Conservation (phyloP, 805 yeast genomes). For the Sugiyamaella floridensis region DNA sequence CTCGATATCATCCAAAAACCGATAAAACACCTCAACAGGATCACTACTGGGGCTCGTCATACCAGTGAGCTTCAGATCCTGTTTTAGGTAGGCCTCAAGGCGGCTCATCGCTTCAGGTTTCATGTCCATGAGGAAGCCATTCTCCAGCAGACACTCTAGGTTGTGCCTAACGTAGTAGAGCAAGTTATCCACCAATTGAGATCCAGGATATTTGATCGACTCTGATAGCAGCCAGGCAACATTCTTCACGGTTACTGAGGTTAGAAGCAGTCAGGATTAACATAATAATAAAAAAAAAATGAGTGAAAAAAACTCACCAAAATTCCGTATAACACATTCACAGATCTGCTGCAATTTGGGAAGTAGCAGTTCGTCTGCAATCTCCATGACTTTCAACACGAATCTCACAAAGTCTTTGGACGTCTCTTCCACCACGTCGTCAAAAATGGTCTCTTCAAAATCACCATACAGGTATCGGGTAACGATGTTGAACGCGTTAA, state of each 20-base stretch:
- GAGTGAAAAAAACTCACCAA: conserved; percentile 51
- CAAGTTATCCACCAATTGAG: conserved; percentile 52
- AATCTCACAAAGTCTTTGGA: conserved; percentile 43
- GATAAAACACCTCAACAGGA: conserved; percentile 4
- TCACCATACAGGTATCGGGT: conserved; percentile 54
- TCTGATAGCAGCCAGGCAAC: conserved; percentile 50
- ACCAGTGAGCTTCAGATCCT: not conserved
- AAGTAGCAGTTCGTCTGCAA: conserved; percentile 57
- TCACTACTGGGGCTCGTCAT: not conserved
- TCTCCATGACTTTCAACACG: conserved; percentile 51
- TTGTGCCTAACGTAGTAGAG: conserved; percentile 63
- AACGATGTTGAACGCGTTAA: conserved; percentile 41
- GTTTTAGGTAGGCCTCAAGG: conserved; percentile 11
- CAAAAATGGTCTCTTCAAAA: conserved; percentile 28
- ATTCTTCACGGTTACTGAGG: conserved; percentile 41
- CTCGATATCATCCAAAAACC: conserved; percentile 27
- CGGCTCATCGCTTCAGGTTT: conserved; percentile 4
- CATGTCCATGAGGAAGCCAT: conserved; percentile 23
- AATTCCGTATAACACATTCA: conserved; percentile 41
- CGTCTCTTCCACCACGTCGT: conserved; percentile 19
- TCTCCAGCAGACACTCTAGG: conserved; percentile 53
- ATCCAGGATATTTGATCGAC: conserved; percentile 46
- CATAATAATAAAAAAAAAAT: conserved; percentile 33
- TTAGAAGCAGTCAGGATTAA: not conserved
- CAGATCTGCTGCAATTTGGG: conserved; percentile 53